Percentiles rank a stretch among this genome's conserved stretches.
Conservation (phyloP, 2,329 filamentous ascomycete species). For the Mollisiaceae sp. region DNA sequence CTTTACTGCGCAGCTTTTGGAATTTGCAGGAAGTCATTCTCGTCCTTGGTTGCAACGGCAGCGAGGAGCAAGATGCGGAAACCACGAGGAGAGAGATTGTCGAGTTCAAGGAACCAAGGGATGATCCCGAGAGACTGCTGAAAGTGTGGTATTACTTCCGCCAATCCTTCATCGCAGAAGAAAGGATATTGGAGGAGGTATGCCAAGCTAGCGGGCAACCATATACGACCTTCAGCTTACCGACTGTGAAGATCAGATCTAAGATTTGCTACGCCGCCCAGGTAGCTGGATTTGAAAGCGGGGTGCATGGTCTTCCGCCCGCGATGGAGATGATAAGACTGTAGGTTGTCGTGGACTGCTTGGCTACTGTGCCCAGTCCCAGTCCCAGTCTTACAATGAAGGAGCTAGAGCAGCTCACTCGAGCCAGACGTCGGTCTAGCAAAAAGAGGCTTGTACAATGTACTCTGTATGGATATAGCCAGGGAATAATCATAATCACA, state of each 20-base stretch:
- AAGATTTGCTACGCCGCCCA: constrained; percentile 10
- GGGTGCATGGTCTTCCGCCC: neutral
- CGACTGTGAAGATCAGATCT: constrained; percentile 34
- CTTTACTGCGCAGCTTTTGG: constrained; percentile 50
- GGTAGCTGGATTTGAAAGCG: neutral
- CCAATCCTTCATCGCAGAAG: constrained; percentile 36
- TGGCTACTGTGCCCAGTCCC: neutral
- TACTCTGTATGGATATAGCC: neutral
- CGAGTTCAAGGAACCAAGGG: constrained; percentile 30
- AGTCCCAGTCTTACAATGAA: neutral
- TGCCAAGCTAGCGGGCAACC: constrained; percentile 30
- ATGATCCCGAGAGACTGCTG: constrained; percentile 31
- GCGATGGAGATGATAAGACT: constrained; percentile 8
- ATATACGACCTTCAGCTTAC: constrained; percentile 34
- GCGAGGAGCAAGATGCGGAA: constrained; percentile 10
- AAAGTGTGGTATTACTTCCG: constrained; percentile 39
- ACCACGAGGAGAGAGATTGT: constrained; percentile 20
- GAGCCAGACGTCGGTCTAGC: neutral
- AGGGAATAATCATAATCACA: neutral
- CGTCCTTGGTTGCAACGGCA: constrained; percentile 26
- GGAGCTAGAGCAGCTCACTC: neutral
- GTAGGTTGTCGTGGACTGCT: neutral
- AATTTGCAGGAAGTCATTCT: constrained; percentile 38
- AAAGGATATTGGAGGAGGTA: constrained; percentile 35
- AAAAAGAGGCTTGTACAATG: neutral